Evolutionary conservation across 1,139 yeast genomes (phyloP).

Genomic region (Yamadazyma atlantica): DNA sequence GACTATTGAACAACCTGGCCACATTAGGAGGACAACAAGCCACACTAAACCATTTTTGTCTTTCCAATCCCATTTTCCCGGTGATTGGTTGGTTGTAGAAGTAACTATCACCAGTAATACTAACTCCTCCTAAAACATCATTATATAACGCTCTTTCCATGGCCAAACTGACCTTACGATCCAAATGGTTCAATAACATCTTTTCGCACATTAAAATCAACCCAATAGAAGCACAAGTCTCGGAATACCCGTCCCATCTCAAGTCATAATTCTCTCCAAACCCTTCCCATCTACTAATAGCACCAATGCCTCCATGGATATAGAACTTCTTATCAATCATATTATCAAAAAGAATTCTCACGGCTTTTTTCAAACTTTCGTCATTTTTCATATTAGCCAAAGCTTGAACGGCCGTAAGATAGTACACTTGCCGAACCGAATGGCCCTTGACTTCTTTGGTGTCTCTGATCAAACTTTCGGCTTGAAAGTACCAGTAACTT

Average conservation of each 20-base stretch:
- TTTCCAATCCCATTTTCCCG: slow-evolving; percentile 12
- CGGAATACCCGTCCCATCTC: slow-evolving; percentile 21
- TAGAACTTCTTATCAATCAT: slow-evolving; percentile 21
- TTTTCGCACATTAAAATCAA: slow-evolving; percentile 15
- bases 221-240: slow-evolving; percentile 23
- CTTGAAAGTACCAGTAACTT: slow-evolving; percentile 21
- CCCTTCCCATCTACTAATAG: slow-evolving; percentile 21
- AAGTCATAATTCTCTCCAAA: slow-evolving; percentile 21
- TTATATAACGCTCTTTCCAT: slow-evolving; percentile 20
- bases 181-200: slow-evolving; percentile 13
- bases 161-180: slow-evolving; percentile 13
- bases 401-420: slow-evolving; percentile 19
- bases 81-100: slow-evolving; percentile 18
- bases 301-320: slow-evolving; percentile 23
- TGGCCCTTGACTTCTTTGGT: slow-evolving; percentile 18
- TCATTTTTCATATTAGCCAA: slow-evolving; percentile 15
- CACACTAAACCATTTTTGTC: slow-evolving; percentile 20
- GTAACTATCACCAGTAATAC: slow-evolving; percentile 17
- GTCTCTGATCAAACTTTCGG: slow-evolving; percentile 14
- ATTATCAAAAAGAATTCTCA: slow-evolving; percentile 16
- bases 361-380: slow-evolving; percentile 13
- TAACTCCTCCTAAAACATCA: slow-evolving; percentile 19
- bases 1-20: slow-evolving; percentile 16
- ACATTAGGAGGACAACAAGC: slow-evolving; percentile 27
- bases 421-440: slow-evolving; percentile 17